phyloP scores from a whole-genome alignment of 768 basidiomycete species.

The Mycena maculata region DNA sequence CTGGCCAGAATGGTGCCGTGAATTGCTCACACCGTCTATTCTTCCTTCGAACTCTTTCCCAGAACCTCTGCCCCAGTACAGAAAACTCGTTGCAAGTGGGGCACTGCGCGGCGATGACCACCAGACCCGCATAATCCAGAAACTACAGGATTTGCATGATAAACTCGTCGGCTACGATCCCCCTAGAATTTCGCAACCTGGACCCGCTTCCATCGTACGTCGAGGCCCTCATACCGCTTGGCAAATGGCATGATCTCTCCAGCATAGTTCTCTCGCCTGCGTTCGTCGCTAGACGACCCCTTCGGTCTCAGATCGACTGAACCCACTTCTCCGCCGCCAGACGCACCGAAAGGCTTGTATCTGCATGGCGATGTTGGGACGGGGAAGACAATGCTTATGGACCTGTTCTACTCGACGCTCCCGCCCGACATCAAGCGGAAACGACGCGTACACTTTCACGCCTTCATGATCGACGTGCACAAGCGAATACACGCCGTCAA shows the following conservation, averaged over 20 bases:
- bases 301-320: constrained; percentile 52
- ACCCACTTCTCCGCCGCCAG: constrained; percentile 57
- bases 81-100: constrained; percentile 56
- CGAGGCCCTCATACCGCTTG: constrained; percentile 6
- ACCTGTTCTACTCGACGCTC: constrained; percentile 91
- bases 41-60: constrained; percentile 11
- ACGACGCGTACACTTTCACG: constrained; percentile 96
- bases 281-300: constrained; percentile 20
- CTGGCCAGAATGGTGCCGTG: constrained; percentile 19
- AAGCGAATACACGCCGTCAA: constrained; percentile 90
- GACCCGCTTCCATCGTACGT: constrained; percentile 54
- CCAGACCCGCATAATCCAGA: constrained; percentile 86
- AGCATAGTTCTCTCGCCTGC: constrained; percentile 59
- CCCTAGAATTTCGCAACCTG: constrained; percentile 64
- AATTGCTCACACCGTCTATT: neutral
- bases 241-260: constrained; percentile 31
- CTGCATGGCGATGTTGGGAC: constrained; percentile 97
- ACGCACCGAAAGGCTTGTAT: constrained; percentile 89
- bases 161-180: constrained; percentile 77
- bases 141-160: constrained; percentile 84
- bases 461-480: constrained; percentile 99
- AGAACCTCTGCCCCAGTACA: constrained; percentile 59
- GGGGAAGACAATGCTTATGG: constrained; percentile 99
- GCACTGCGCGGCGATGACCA: constrained; percentile 80
- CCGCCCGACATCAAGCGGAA: constrained; percentile 74